Percentiles rank a stretch among this genome's conserved stretches.
Evolutionary conservation across 1,139 yeast species (phyloP).

Genomic region (Arxiozyma telluris): DNA sequence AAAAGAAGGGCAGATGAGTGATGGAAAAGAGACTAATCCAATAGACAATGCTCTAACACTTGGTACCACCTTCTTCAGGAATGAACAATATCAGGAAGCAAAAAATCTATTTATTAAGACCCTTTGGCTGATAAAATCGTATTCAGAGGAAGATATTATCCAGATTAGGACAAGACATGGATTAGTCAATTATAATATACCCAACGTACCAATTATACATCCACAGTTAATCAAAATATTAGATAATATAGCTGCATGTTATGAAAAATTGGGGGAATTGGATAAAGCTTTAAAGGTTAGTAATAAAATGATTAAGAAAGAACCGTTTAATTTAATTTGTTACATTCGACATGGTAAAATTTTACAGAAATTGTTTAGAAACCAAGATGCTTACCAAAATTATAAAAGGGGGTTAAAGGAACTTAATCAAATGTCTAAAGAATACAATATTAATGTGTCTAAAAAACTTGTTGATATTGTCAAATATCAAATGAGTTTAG

Average conservation of each 20-base stretch:
- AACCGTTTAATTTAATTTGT: conserved; percentile 53
- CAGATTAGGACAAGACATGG: conserved; percentile 8
- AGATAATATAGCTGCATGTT: conserved; percentile 48
- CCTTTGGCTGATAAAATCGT: conserved; percentile 19
- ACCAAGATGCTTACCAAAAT: conserved; percentile 37
- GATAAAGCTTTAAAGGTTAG: conserved; percentile 42
- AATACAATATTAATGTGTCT: conserved; percentile 19
- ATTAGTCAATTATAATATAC: not conserved
- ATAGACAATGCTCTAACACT: conserved; percentile 24
- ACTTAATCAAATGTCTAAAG: conserved; percentile 18
- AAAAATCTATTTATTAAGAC: conserved; percentile 24
- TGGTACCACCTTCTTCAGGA: conserved; percentile 24
- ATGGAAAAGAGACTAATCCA: not conserved
- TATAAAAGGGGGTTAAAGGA: conserved; percentile 37
- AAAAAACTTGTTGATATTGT: conserved; percentile 15
- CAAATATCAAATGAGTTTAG: conserved; percentile 5
- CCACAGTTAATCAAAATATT: conserved; percentile 31
- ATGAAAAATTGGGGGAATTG: conserved; percentile 40
- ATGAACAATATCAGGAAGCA: conserved; percentile 22
- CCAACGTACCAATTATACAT: conserved; percentile 17
- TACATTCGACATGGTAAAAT: conserved; percentile 48
- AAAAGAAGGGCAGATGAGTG: not conserved
- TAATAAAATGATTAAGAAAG: conserved; percentile 35
- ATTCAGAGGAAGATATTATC: conserved; percentile 15
- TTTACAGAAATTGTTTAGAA: conserved; percentile 28